These are phyloP conservation scores for Dactylellina cionopaga DNA, from an alignment of 2,329 filamentous ascomycete species.

Conservation along the genomic window DNA sequence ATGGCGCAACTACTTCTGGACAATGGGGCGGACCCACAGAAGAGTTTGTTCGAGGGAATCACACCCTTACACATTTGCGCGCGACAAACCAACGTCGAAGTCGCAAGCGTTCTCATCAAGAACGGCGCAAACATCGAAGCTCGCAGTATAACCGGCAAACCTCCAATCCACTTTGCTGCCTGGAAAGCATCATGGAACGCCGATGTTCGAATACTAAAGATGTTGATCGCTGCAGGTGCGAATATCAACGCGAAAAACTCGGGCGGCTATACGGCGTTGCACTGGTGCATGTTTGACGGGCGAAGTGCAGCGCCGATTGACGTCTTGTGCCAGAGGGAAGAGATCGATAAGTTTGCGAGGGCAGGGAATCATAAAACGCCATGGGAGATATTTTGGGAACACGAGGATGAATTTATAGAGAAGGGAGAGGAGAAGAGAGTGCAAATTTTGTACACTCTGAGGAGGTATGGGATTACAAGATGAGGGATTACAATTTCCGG, in stretches of 20 bases:
- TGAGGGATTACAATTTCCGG: constrained; percentile 9
- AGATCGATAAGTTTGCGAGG: constrained; percentile 46
- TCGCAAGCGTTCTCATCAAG: constrained; percentile 42
- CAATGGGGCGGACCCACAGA: constrained; percentile 39
- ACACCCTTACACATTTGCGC: constrained; percentile 50
- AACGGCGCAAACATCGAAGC: constrained; percentile 47
- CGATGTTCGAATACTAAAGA: constrained; percentile 45
- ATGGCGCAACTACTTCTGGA: constrained; percentile 50
- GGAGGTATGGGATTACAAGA: constrained; percentile 41
- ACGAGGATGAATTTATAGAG: constrained; percentile 41
- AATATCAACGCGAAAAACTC: constrained; percentile 51
- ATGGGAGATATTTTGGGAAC: constrained; percentile 52
- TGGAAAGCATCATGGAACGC: constrained; percentile 52
- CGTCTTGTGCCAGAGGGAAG: constrained; percentile 23
- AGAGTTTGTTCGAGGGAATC: constrained; percentile 45
- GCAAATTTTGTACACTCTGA: constrained; percentile 48
- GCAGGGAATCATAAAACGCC: constrained; percentile 50
- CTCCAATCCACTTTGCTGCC: constrained; percentile 48
- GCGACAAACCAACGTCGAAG: constrained; percentile 47
- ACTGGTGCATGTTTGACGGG: constrained; percentile 52
- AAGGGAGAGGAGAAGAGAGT: constrained; percentile 47
- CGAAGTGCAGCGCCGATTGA: constrained; percentile 49
- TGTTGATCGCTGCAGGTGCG: constrained; percentile 43
- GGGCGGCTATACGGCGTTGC: constrained; percentile 42
- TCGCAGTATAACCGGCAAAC: constrained; percentile 47